phyloP scores from a whole-genome alignment of 73 alveolate genomes.

The Uronychia binucleata region DNA sequence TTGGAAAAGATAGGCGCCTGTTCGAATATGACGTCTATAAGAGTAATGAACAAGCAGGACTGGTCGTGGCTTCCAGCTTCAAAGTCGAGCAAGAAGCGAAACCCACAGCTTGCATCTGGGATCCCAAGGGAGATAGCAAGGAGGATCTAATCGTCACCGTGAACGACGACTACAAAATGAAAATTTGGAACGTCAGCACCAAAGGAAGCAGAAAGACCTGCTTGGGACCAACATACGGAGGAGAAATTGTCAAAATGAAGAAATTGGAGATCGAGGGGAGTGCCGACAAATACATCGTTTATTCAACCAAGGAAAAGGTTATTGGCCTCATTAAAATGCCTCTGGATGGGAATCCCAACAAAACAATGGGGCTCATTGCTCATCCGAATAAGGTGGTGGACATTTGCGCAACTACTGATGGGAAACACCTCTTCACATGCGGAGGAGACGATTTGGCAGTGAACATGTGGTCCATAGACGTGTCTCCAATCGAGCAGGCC shows the following conservation, averaged over 20 bases:
- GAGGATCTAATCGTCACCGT: conserved; percentile 93
- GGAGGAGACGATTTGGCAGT: conserved; percentile 96
- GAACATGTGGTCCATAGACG: conserved; percentile 96
- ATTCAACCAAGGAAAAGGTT: conserved; percentile 93
- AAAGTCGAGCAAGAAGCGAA: conserved; percentile 79
- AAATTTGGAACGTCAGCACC: conserved; percentile 82
- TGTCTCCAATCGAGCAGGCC: conserved; percentile 92
- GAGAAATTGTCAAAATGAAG: conserved; percentile 88
- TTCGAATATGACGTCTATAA: conserved; percentile 79
- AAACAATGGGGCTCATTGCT: conserved; percentile 97
- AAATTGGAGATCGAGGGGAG: conserved; percentile 80
- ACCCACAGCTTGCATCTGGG: conserved; percentile 95
- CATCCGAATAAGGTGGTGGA: conserved; percentile 96
- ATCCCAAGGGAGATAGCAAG: conserved; percentile 89
- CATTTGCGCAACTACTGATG: conserved; percentile 90
- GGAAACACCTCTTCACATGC: conserved; percentile 93
- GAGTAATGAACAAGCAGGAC: conserved; percentile 50
- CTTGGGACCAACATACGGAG: conserved; percentile 98
- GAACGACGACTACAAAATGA: conserved; percentile 94
- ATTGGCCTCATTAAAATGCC: conserved; percentile 96
- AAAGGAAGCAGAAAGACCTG: conserved; percentile 91
- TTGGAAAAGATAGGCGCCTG: conserved; percentile 80
- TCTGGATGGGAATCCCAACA: conserved; percentile 97
- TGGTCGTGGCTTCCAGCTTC: conserved; percentile 38
- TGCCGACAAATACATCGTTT: conserved; percentile 83